Conservation (phyloP, 2,329 filamentous ascomycete genomes). For the Trichoderma sp. region DNA sequence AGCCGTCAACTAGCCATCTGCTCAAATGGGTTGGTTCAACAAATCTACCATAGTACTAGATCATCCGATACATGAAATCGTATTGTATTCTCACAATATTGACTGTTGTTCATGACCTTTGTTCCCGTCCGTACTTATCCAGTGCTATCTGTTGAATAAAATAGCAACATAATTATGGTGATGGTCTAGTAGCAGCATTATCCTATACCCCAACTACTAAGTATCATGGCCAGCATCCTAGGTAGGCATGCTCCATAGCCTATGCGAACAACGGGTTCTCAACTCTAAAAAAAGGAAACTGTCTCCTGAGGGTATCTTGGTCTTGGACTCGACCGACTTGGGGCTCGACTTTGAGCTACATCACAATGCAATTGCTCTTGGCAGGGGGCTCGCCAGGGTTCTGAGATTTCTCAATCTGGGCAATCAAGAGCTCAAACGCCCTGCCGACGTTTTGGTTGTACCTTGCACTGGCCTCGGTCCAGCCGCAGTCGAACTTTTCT, state of each 20-base stretch:
- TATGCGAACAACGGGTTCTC: neutral
- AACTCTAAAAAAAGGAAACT: neutral
- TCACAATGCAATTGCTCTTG: slow-evolving; percentile 78
- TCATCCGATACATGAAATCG: neutral
- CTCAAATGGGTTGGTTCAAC: neutral
- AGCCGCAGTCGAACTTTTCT: slow-evolving; percentile 87
- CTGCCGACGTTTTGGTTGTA: slow-evolving; percentile 93
- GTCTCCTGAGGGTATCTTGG: neutral
- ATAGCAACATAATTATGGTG: neutral
- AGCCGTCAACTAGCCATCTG: neutral
- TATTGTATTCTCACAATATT: neutral
- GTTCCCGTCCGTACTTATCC: slow-evolving; percentile 5
- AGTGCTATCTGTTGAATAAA: neutral
- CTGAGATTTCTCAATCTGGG: slow-evolving; percentile 90
- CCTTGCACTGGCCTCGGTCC: slow-evolving; percentile 90
- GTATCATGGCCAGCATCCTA: neutral
- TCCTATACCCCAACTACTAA: neutral
- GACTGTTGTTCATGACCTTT: neutral
- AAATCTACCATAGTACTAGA: neutral
- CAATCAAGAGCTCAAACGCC: slow-evolving; percentile 92
- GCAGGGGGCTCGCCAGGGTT: slow-evolving; percentile 83
- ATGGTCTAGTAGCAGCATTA: neutral
- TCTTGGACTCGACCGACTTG: neutral
- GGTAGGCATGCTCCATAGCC: neutral
- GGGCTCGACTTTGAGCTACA: slow-evolving; percentile 56